Evolutionary conservation across 1,284 basidiomycete species (phyloP).

Genomic region (Trametes polyzona): DNA sequence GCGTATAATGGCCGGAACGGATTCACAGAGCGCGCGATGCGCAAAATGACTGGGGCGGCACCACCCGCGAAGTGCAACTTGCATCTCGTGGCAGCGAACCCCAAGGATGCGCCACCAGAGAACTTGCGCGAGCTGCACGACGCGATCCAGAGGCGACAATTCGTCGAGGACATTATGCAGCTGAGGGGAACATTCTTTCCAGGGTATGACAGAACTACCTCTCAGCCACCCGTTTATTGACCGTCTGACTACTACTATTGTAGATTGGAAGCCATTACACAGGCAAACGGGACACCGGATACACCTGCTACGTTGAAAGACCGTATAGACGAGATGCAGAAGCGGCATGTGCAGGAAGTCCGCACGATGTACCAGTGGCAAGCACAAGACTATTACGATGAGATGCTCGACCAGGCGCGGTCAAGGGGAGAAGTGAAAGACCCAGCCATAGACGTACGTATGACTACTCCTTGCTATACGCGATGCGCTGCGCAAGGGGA

Average conservation of each 20-base stretch:
- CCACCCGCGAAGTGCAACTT: conserved; percentile 19
- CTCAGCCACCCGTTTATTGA: no score
- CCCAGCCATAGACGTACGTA: conserved; percentile 26
- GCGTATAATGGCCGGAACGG: conserved; percentile 24
- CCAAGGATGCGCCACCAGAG: conserved; percentile 2
- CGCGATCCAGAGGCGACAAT: conserved; percentile 28
- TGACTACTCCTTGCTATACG: neutral
- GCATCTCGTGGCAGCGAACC: conserved; percentile 15
- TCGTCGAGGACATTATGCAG: conserved; percentile 31
- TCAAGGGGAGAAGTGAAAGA: conserved; percentile 20
- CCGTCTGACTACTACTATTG: no score
- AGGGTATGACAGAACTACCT: no score
- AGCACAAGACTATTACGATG: conserved; percentile 31
- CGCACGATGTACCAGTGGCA: conserved; percentile 30
- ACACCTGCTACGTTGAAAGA: conserved; percentile 22
- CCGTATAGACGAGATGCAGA: conserved; percentile 23
- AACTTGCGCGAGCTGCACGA: conserved; percentile 22
- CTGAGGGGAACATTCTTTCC: conserved; percentile 34
- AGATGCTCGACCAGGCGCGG: conserved; percentile 26
- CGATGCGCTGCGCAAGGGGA: neutral
- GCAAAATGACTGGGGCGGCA: conserved; percentile 19
- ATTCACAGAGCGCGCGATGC: conserved; percentile 20
- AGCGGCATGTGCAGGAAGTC: conserved; percentile 28
- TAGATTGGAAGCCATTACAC: conserved; percentile 29
- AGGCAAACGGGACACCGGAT: conserved; percentile 21